Conservation (phyloP, 345 rosid species). For the Aquilaria sinensis region DNA sequence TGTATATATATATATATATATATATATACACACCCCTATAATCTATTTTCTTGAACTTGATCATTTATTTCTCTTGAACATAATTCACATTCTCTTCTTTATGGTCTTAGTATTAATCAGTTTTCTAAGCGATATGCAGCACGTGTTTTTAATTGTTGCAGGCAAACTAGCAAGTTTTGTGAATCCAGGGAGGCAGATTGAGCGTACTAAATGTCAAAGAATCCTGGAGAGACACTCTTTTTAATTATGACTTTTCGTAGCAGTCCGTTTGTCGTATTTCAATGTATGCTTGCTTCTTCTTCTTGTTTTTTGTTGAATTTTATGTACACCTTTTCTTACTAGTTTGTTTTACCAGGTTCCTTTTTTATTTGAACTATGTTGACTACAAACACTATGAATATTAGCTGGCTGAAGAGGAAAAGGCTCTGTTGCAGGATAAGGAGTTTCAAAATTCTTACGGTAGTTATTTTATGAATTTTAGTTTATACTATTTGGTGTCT, state of each 20-base stretch:
- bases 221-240: conserved; percentile 90
- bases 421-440: conserved; percentile 37
- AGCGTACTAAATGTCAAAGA: conserved; percentile 80
- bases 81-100: conserved; percentile 97
- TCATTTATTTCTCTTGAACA: no score
- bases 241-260: conserved; percentile 48
- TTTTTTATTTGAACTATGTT: conserved; percentile 69
- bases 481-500: not conserved
- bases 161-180: conserved; percentile 97
- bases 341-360: conserved; percentile 47
- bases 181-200: conserved; percentile 94
- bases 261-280: conserved; percentile 1
- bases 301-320: not conserved
- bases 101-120: conserved; percentile 97
- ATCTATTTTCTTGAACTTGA: no score
- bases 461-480: conserved; percentile 32
- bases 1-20: no score
- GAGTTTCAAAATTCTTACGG: conserved; percentile 40
- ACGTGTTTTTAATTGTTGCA: conserved; percentile 82
- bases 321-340: conserved; percentile 7
- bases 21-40: no score
- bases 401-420: conserved; percentile 81
- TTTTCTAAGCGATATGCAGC: conserved; percentile 99
- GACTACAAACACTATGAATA: conserved; percentile 81
- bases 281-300: not conserved